Evolutionary conservation across 2,329 filamentous ascomycete genomes (phyloP), one percentile per base, ranked within the genome.

Genomic region (Aspergillus novofumigatus): DNA sequence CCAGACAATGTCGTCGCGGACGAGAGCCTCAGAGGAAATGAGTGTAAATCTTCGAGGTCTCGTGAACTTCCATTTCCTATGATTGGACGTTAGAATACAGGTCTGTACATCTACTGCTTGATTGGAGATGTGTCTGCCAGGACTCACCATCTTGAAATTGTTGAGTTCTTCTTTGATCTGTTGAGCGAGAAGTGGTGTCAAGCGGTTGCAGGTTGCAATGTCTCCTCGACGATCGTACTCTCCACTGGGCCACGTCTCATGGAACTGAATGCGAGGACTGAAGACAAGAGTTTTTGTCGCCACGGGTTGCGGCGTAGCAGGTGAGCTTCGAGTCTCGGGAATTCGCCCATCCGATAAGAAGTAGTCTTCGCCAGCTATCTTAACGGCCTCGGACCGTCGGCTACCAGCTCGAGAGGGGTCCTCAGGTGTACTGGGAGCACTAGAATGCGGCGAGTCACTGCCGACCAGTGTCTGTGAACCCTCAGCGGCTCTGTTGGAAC

Each of bases 121-220:
- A 47, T 23, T 28, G 20, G 21, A 17, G 7, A 42, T 32, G 20
- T 48, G 21, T 45, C 4, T 3, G 21, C 14, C 26, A n/a, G 10
- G 21, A 77, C 87, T 60, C 80, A 94, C 91, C 94, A 99, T 99
- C 77, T 99, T 99, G 83, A 99, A 99, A 67, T 88, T 95, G 78
- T 99, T 99, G 67, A 99, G 85, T 79, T 99, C 94, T 78, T 99
- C 94, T 78, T 97, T 97, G 78, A 99, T 99, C 75, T 99, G 94
- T 78, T 99, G 94, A 49, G 94, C 94, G 62, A 99, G 84, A 83
- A 97, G 92, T 11, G 94, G 94, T 51, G 94, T 99, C 65, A 99
- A 82, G 64, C 93, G 90, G 72, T 99, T 99, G 85, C 94, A 99
- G 1, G 94, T 99, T 10, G 94, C 92, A 77, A 97, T 90, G 59